Evolutionary conservation across 2,329 filamentous ascomycete genomes (phyloP), one percentile per base, ranked within the genome.

Genomic region (Neoarthrinium moseri): DNA sequence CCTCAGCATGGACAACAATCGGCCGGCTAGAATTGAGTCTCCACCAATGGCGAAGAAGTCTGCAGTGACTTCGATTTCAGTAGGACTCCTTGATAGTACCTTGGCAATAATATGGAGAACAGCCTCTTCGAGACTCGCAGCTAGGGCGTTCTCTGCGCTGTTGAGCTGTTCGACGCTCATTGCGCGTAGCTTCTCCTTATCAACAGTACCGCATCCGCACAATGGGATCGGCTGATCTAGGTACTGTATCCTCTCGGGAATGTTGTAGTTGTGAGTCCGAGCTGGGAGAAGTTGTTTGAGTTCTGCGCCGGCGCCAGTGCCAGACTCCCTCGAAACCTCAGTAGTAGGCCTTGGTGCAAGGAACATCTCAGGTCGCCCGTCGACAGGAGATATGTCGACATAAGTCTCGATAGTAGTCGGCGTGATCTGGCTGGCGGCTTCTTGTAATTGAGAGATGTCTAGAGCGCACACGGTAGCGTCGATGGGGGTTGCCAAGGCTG

Each of bases 11-110:
- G 77, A 78, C 6, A 79, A 62, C 1, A 82, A 66, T 26, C 68
- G 68, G 2, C 78, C 78, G 24, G 78, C 78, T 17, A 67, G 67
- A 37, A 82, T 65, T 27, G 75, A 79, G 53, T 81, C 76, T 15
- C 78, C 74, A 1, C 73, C 74, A 1, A 77, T 61, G 1, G 62
- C 62, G 54, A 77, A 72, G 62, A 77, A 78, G 58, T 67, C 70
- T 53, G 71, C 70, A 6, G 65, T 57, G 2, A 62, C 57, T 12
- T 63, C 62, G 10, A 72, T 61, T 2, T 75, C 69, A 3, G 59
- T 57, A 1, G 61, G 53, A 2, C 64, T 57, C 11, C 70, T 63
- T 3, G 64, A 62, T 10, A 81, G 63, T 3, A 77, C 65, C 3
- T 68, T 57, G 6, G 73, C 70, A 45, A 79, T 78, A 1, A 71